Conservation (phyloP, 2,329 filamentous ascomycete genomes). For the Amauroascus verrucosus region DNA sequence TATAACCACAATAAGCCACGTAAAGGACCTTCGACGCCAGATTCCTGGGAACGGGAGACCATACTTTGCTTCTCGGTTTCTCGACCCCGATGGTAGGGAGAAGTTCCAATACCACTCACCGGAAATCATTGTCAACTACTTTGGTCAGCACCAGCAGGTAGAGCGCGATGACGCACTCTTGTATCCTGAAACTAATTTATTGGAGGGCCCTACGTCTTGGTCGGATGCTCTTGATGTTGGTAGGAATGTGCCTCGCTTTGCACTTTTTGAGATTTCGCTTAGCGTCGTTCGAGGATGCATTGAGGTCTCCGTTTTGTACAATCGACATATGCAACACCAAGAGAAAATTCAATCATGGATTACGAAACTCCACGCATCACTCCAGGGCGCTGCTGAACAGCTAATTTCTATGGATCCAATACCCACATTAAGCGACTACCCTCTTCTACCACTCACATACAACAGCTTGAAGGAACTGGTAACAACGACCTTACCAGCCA, state of each 20-base stretch:
- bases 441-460: neutral
- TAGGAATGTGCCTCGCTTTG: conserved; percentile 29
- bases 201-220: neutral
- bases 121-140: conserved; percentile 34
- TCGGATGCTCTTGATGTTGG: neutral
- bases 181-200: neutral
- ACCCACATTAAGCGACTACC: conserved; percentile 1
- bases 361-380: neutral
- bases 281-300: conserved; percentile 35
- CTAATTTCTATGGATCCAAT: neutral
- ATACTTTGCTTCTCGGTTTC: conserved; percentile 26
- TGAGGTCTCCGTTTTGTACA: conserved; percentile 42
- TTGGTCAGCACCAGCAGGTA: conserved; percentile 32
- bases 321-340: conserved; percentile 38
- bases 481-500: neutral
- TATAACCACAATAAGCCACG: conserved; percentile 25
- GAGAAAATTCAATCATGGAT: conserved; percentile 34
- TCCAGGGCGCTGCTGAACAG: neutral
- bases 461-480: neutral
- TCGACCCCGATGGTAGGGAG: conserved; percentile 21
- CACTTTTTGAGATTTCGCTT: conserved; percentile 43
- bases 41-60: conserved; percentile 24
- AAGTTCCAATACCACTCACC: conserved; percentile 29
- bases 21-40: conserved; percentile 31
- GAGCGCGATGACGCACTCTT: conserved; percentile 27